Percentiles rank a stretch among this genome's conserved stretches.
phyloP scores from a whole-genome alignment of 2,329 filamentous ascomycete species.

The Clarireedia hainanense region DNA sequence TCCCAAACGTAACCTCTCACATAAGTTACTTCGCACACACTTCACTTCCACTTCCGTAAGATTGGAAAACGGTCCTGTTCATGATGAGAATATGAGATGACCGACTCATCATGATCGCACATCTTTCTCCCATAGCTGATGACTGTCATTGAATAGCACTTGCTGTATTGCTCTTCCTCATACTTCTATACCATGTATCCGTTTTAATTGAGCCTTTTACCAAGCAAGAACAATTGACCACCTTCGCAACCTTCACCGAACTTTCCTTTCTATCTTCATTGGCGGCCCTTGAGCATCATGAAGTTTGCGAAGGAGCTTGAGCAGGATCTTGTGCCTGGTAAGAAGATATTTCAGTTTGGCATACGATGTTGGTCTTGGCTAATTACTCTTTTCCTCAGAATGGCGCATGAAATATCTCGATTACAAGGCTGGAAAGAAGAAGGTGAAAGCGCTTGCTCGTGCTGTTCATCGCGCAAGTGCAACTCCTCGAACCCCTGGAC shows the following conservation, averaged over 20 bases:
- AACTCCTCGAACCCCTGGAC: constrained; percentile 35
- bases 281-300: constrained; percentile 33
- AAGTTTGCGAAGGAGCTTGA: constrained; percentile 74
- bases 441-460: constrained; percentile 72
- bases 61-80: no score
- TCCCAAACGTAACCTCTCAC: no score
- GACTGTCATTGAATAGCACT: no score
- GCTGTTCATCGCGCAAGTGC: constrained; percentile 58
- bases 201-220: neutral
- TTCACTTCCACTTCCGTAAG: no score
- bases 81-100: no score
- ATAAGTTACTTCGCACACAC: no score
- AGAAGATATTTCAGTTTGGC: neutral
- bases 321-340: constrained; percentile 76
- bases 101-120: no score
- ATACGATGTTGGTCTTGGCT: neutral
- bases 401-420: constrained; percentile 92
- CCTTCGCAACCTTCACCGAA: neutral
- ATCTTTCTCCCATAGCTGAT: no score
- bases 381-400: constrained; percentile 41
- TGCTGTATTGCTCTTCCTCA: no score
- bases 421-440: constrained; percentile 94
- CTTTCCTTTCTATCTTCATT: neutral
- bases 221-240: neutral
- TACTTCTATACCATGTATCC: no score